Evolutionary conservation across 345 rosid species (phyloP), one percentile per base, ranked within the genome.

Genomic region (Camelina laxa): DNA sequence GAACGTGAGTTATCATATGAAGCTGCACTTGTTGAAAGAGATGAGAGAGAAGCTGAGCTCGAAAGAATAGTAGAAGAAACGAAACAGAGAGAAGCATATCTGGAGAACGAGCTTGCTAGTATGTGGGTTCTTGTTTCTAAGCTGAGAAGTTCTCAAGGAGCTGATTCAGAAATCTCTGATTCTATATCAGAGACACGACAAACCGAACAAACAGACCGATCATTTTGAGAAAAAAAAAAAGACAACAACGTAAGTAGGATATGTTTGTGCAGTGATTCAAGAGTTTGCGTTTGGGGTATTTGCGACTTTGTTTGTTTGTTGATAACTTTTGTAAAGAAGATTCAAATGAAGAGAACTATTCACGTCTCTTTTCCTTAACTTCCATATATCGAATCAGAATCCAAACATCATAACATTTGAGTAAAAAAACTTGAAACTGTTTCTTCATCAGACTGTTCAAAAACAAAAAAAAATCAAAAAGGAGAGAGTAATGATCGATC

Each of bases 41-140:
- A 96, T 71, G 89, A 87, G 41, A 81, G 84, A 71, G 99, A 91
- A 84, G 78, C 84, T 1, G 97, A 89, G 68, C 96, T 92, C 72
- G 91, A 90, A 76, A 82, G 79, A 57, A 91, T 78, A 64, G 82
- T 92, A 10, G 94, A 92, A 80, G 99, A 96, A 77, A 89, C 99
- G n/a, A 92, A 92, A 78, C 91, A 85, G 50, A 87, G 97, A 81
- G 99, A 96, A 86, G 88, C 98, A 5, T 92, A 96, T 75, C 75
- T 96, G 69, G 99, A 96, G 85, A 90, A 92, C 19, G 99, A 96
- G 81, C 98, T 96, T 6, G 99, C 99, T 30, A 96, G 85, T 77
- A 96, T 96, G 99, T 96, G 99, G 99, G 97, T 92, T 69, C 92
- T 90, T 22, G 99, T 96, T 36, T 92, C 99, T 2, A 92, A 89